These are phyloP conservation scores for Plasmodium fragile DNA, from an alignment of 169 alveolate genomes.

Conservation along the genomic window DNA sequence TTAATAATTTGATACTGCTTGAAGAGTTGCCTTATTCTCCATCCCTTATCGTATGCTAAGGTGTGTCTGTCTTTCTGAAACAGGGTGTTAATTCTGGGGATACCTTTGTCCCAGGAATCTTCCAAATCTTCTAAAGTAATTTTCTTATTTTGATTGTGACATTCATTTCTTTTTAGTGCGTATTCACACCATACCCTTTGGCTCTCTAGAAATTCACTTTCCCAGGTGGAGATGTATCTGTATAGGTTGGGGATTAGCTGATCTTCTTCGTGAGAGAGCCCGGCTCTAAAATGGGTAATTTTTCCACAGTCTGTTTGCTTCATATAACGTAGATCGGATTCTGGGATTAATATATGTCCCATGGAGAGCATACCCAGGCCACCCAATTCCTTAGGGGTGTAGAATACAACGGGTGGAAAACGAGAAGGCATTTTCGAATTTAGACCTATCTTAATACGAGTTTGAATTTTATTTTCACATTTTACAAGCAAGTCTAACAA, in stretches of 20 bases:
- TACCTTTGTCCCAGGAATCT: slow-evolving; percentile 99
- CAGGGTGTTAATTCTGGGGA: slow-evolving; percentile 99
- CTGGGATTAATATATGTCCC: slow-evolving; percentile 99
- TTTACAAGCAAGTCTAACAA: slow-evolving; percentile 98
- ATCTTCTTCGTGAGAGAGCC: slow-evolving; percentile 99
- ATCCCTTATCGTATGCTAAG: slow-evolving; percentile 99
- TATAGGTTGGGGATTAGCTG: slow-evolving; percentile 99
- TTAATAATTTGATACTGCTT: slow-evolving; percentile 97
- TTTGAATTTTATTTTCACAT: slow-evolving; percentile 98
- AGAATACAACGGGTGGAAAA: slow-evolving; percentile 99
- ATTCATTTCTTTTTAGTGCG: slow-evolving; percentile 99
- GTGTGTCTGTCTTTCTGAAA: slow-evolving; percentile 99
- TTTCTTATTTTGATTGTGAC: slow-evolving; percentile 98
- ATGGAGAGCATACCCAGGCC: slow-evolving; percentile 99
- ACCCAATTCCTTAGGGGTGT: slow-evolving; percentile 99
- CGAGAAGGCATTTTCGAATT: slow-evolving; percentile 99
- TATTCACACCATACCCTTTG: slow-evolving; percentile 99
- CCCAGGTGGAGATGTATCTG: slow-evolving; percentile 99
- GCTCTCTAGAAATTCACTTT: slow-evolving; percentile 98
- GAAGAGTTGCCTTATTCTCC: slow-evolving; percentile 99
- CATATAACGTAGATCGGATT: slow-evolving; percentile 97
- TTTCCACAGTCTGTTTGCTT: slow-evolving; percentile 98
- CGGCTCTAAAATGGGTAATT: slow-evolving; percentile 99
- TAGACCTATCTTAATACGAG: slow-evolving; percentile 99
- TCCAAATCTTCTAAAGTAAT: slow-evolving; percentile 99